Evolutionary conservation across 208 protist genomes (phyloP), one percentile per base, ranked within the genome.

Genomic region (Acanthamoeba culbertsoni): DNA sequence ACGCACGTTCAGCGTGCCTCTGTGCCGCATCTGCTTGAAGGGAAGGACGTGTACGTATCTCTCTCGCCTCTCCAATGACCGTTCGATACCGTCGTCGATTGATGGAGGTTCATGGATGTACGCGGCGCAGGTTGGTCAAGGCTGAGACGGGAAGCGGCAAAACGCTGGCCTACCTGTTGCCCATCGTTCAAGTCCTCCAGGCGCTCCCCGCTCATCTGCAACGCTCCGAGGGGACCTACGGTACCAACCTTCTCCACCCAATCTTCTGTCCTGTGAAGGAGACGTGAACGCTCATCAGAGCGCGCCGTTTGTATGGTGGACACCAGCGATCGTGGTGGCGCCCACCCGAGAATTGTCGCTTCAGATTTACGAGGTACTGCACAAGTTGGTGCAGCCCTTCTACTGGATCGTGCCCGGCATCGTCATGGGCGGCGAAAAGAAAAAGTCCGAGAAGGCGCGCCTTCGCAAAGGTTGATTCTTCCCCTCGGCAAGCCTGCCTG

Each of bases 391-490:
- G 10, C 35, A 55, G 42, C 68, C 26, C 20, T 97, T 95, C 59
- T 94, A 86, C 53, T 96, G 86, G 86, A 91, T 97, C n/a, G 71
- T 97, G 35, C 91, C 93, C 18, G 95, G 95, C 48, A 28, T 77
- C 12, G 91, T 97, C 42, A 97, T 97, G 90, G 96, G 96, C 43
- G 94, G 95, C 55, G 94, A 95, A 42, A 95, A 96, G 63, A 93
- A 89, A 37, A 94, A 95, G 26, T 93, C 86, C 33, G 96, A 97
- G 59, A 97, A 97, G 91, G 96, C 95, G 28, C 71, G 95, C 28
- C 43, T 97, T 1, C 45, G 96, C 40, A 97, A 97, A 53, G 96
- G 96, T 92, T n/a, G n/a, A n/a, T n/a, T n/a, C n/a, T n/a, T n/a
- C n/a, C n/a, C n/a, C n/a, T n/a, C n/a, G n/a, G n/a, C n/a, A n/a